Evolutionary conservation across 352 stramenopile genomes (phyloP).

Genomic region (Discostella stelligera): DNA sequence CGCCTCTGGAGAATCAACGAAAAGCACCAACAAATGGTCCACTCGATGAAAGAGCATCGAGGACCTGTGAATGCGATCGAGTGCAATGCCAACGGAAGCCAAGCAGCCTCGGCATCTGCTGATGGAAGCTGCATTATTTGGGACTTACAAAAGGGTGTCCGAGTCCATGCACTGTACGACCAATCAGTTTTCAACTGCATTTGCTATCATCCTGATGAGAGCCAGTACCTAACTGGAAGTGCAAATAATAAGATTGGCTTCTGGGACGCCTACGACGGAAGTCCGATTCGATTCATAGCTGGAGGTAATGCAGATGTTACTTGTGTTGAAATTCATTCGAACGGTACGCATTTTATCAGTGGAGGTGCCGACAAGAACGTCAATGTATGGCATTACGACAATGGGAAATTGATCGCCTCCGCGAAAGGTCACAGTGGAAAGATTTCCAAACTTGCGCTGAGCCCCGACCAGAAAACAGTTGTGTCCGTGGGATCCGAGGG

Average conservation of each 20-base stretch:
- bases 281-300: slow-evolving; percentile 91
- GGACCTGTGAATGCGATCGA: slow-evolving; percentile 86
- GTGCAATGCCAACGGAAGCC: slow-evolving; percentile 78
- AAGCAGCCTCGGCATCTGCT: slow-evolving; percentile 81
- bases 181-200: slow-evolving; percentile 92
- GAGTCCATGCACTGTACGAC: slow-evolving; percentile 93
- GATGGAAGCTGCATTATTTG: slow-evolving; percentile 95
- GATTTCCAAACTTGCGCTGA: slow-evolving; percentile 91
- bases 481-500: slow-evolving; percentile 92
- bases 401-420: slow-evolving; percentile 87
- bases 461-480: slow-evolving; percentile 89
- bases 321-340: slow-evolving; percentile 89
- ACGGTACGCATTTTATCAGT: slow-evolving; percentile 89
- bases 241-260: slow-evolving; percentile 95
- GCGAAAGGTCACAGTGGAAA: slow-evolving; percentile 91
- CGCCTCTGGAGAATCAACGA: slow-evolving; percentile 91
- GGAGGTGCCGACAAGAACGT: slow-evolving; percentile 89
- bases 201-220: slow-evolving; percentile 94
- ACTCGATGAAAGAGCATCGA: slow-evolving; percentile 94
- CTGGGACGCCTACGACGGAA: slow-evolving; percentile 93
- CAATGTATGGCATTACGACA: slow-evolving; percentile 96
- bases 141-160: slow-evolving; percentile 89
- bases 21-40: slow-evolving; percentile 91
- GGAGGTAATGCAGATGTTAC: slow-evolving; percentile 89
- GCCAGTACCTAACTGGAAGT: slow-evolving; percentile 93